Evolutionary conservation across 2,329 filamentous ascomycete genomes (phyloP), one percentile per base, ranked within the genome.

Genomic region (Elsinoe perseae): DNA sequence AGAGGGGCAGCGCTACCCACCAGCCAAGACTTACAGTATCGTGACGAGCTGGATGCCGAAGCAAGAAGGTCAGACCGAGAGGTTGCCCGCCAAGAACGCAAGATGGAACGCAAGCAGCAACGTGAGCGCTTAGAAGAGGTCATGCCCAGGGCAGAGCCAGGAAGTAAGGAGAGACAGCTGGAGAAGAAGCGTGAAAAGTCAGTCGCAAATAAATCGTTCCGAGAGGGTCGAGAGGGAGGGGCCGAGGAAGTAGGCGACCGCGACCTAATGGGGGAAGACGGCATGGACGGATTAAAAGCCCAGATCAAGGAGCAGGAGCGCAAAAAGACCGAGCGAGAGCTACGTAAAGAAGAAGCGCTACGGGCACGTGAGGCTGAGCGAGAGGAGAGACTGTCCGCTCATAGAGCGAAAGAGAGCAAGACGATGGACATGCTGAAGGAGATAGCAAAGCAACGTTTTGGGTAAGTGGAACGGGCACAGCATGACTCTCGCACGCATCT

Each of bases 291-390:
- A 14, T 83, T 84, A 61, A 91, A 86, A 74, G 78, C 77, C 64
- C 74, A 80, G 67, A 82, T 86, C 69, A 80, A 81, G 62, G 80
- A 76, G 57, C 76, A 82, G 64, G 81, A 89, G 72, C 75, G 80
- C 63, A 85, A 85, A 72, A 95, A 92, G 78, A 89, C 84, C 63
- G 90, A 95, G 70, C 72, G 91, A 54, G 89, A 96, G 76, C 73
- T 93, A 14, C 73, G 89, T 58, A 80, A 87, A 64, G 91, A 96
- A 70, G 91, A 95, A 72, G 78, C 89, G 57, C 73, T 86, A 59
- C 74, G 89, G 65, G 89, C 89, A 9, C 81, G 82, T 66, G 78
- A 79, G 59, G 89, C 83, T 46, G 91, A 96, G 76, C 78, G 90
- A 63, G 89, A 95, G 67, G 87, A 90, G 73, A 80, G 83, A 63